Evolutionary conservation across 192 early-diverging fungal genomes (phyloP), one percentile per base, ranked within the genome.

Genomic region (Powellomyces hirtus): DNA sequence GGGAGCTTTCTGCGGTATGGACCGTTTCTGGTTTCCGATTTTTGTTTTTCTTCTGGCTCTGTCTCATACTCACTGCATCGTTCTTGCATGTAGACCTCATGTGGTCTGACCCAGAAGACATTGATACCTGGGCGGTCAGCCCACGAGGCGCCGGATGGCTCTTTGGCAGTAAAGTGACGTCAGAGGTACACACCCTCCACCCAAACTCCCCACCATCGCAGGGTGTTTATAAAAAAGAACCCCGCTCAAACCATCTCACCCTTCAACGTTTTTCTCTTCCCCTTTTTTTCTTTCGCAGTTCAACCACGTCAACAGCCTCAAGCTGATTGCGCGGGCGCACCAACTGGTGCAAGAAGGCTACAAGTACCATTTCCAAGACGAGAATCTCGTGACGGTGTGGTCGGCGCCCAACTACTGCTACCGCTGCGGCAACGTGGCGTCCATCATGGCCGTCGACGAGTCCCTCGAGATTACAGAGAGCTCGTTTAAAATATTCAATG

Each of bases 261-360:
- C n/a, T n/a, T 68, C 31, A 51, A 49, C 7, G 26, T 30, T 24
- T 24, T 40, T 42, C 29, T 37, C 49, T 42, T 24, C 66, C 2
- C 36, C 51, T 24, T 53, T 8, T 46, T 38, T 26, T 7, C 44
- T 38, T 34, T 30, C 20, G 11, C 35, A 92, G 86, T 99, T 99
- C 75, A 89, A 94, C 68, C 90, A 96, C 56, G 89, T 95, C 69
- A 99, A 99, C 74, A 87, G 84, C 29, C 79, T 99, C 45, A 87
- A 86, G 24, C 80, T 97, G 18, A 92, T 99, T 66, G 92, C 95
- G 20, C 84, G 97, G 24, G 97, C 97, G 2, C 97, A 99, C 81
- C 97, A 99, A 72, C 84, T 99, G 51, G 94, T 96, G 22, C 94
- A 97, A 79, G 97, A 99, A 74, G 95, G 97, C 14, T 99, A 92